Percentiles rank a stretch among this genome's conserved stretches.
phyloP scores from a whole-genome alignment of 108 stramenopile genomes.

The Licmophora abbreviata region DNA sequence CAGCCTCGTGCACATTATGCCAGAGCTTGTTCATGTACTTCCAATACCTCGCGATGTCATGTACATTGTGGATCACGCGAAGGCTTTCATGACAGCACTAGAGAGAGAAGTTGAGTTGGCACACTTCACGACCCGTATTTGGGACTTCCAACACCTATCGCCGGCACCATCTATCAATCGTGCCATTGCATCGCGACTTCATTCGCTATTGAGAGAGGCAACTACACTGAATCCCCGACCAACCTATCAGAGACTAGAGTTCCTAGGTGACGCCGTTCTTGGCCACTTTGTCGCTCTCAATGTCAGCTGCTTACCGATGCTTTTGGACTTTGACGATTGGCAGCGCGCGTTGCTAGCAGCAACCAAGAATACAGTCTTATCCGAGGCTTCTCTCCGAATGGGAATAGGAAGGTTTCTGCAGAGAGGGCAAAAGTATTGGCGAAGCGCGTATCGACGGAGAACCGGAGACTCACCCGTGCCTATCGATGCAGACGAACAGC shows the following conservation, averaged over 20 bases:
- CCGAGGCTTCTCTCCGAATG: constrained; percentile 19
- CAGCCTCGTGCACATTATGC: constrained; percentile 19
- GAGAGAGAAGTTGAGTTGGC: constrained; percentile 17
- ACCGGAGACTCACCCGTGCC: neutral
- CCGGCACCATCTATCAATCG: neutral
- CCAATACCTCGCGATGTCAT: constrained; percentile 50
- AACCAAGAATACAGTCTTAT: constrained; percentile 23
- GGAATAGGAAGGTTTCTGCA: constrained; percentile 21
- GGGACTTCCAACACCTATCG: neutral
- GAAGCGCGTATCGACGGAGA: constrained; percentile 12
- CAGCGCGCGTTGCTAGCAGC: constrained; percentile 6
- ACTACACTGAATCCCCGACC: constrained; percentile 8
- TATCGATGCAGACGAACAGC: neutral
- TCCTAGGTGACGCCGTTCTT: constrained; percentile 51
- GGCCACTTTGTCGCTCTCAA: constrained; percentile 33
- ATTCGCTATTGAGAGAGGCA: constrained; percentile 20
- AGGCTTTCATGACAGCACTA: constrained; percentile 30
- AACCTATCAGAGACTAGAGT: constrained; percentile 48
- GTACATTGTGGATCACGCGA: constrained; percentile 21
- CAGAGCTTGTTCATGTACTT: constrained; percentile 26
- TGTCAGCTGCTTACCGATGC: constrained; percentile 22
- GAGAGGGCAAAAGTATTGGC: constrained; percentile 3
- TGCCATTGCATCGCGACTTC: neutral
- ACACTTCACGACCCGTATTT: neutral
- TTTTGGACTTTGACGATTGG: constrained; percentile 9